Evolutionary conservation across 169 alveolate genomes (phyloP), one percentile per base, ranked within the genome.

Genomic region (Neospora caninum): DNA sequence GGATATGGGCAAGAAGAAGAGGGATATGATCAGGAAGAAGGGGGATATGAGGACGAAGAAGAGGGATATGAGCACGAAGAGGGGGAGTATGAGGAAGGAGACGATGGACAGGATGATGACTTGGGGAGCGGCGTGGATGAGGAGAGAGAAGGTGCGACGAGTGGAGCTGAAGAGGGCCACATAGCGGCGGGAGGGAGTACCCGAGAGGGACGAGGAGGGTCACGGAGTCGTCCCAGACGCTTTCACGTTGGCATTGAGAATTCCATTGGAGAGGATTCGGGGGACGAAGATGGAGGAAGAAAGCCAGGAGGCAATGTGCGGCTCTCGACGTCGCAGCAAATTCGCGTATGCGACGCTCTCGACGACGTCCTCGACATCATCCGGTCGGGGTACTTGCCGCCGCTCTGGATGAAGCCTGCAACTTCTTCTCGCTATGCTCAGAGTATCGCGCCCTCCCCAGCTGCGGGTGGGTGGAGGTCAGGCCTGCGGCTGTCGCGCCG

Each of bases 321-420:
- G 9, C 42, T 86, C 31, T 34, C 43, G 38, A 45, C 43, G 29
- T 86, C 91, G 18, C 91, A 39, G n/a, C 69, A 4, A 10, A 49
- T 31, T 16, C 70, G 91, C 9, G 41, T 86, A 1, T 86, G 91
- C 43, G 91, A 43, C 22, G 58, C 91, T 36, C 58, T 86, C 41
- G 91, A 39, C 0, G 42, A 39, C 31, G 91, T 45, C 9, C 91
- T 86, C 22, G 78, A 86, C 78, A 29, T 45, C 34, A 25, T 86
- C 78, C 69, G 58, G 4, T 9, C 80, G 45, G 42, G 80, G 45
- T 86, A 34, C 58, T 34, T 86, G 41, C 38, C 91, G 20, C 91
- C 91, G 25, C 27, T 39, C n/a, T 86, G 58, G 49, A 39, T 86
- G 78, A 43, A 49, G 34, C 80, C 91, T 43, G 20, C 45, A 2